Conservation (phyloP, 2,329 filamentous ascomycete species). For the Aspergillus sp. region DNA sequence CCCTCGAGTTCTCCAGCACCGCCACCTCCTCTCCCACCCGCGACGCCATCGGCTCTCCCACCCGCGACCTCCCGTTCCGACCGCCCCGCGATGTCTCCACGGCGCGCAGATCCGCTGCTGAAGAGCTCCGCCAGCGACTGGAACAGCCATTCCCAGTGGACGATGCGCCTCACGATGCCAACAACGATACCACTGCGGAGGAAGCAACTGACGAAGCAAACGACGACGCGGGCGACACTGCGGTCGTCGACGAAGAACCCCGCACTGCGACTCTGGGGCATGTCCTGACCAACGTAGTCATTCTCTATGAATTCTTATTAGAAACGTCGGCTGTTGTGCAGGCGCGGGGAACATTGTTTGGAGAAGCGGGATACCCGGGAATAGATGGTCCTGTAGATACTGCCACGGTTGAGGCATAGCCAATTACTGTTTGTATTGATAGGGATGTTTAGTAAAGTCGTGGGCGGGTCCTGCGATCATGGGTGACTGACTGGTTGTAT, state of each 20-base stretch:
- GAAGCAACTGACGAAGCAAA: neutral
- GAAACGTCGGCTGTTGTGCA: conserved; percentile 75
- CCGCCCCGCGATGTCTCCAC: conserved; percentile 29
- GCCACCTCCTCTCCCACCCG: conserved; percentile 22
- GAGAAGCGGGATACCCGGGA: conserved; percentile 66
- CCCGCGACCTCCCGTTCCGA: conserved; percentile 24
- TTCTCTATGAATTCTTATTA: conserved; percentile 77
- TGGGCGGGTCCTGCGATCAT: neutral
- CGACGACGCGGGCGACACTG: conserved; percentile 12
- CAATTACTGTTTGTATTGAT: neutral
- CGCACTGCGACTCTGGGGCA: conserved; percentile 70
- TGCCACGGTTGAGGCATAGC: neutral
- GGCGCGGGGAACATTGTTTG: conserved; percentile 72
- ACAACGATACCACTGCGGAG: neutral
- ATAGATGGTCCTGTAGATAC: neutral
- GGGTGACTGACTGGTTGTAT: neutral
- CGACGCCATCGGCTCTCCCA: conserved; percentile 23
- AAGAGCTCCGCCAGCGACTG: conserved; percentile 38
- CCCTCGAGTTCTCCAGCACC: conserved; percentile 14
- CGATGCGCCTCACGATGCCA: conserved; percentile 1
- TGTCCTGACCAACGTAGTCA: conserved; percentile 75
- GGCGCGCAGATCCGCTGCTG: conserved; percentile 28
- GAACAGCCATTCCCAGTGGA: conserved; percentile 33
- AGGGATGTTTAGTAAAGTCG: neutral
- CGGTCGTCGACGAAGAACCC: conserved; percentile 31